phyloP scores from a whole-genome alignment of 2,329 filamentous ascomycete genomes.

The Aspergillus transmontanensis region DNA sequence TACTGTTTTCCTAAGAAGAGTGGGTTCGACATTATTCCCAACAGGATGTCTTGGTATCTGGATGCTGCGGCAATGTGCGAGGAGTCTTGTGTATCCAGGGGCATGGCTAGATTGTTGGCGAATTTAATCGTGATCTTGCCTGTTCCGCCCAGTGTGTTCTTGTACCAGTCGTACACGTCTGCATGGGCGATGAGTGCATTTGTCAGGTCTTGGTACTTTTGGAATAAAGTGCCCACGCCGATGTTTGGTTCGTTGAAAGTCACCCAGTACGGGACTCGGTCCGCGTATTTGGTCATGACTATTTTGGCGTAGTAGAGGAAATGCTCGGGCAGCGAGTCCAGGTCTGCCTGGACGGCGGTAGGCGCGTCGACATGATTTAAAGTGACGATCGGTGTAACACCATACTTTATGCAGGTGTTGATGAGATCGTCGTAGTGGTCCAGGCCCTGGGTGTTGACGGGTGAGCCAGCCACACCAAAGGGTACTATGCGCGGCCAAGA shows the following conservation, averaged over 20 bases:
- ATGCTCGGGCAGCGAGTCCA: conserved; percentile 75
- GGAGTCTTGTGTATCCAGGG: background rate
- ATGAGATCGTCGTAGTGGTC: conserved; percentile 75
- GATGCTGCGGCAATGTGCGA: background rate
- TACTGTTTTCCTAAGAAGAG: conserved; percentile 51
- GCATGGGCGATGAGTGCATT: background rate
- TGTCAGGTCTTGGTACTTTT: background rate
- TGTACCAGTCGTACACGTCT: conserved; percentile 3
- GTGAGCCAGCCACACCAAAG: conserved; percentile 72
- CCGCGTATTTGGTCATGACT: conserved; percentile 46
- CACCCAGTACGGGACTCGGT: conserved; percentile 79
- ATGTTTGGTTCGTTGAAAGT: conserved; percentile 74
- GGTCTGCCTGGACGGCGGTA: conserved; percentile 71
- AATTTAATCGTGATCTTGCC: conserved; percentile 1
- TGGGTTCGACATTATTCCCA: conserved; percentile 48
- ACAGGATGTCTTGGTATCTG: conserved; percentile 10
- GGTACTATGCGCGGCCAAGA: conserved; percentile 77
- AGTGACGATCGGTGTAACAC: conserved; percentile 75
- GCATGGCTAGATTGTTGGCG: conserved; percentile 1
- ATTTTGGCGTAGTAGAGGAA: conserved; percentile 70
- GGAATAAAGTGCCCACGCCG: background rate
- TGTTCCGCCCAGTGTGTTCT: background rate
- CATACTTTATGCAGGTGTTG: conserved; percentile 71
- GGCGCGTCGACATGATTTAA: conserved; percentile 84
- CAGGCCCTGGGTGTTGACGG: conserved; percentile 74